Conservation (phyloP, 441 rosid species). For the Mallotus japonicus region DNA sequence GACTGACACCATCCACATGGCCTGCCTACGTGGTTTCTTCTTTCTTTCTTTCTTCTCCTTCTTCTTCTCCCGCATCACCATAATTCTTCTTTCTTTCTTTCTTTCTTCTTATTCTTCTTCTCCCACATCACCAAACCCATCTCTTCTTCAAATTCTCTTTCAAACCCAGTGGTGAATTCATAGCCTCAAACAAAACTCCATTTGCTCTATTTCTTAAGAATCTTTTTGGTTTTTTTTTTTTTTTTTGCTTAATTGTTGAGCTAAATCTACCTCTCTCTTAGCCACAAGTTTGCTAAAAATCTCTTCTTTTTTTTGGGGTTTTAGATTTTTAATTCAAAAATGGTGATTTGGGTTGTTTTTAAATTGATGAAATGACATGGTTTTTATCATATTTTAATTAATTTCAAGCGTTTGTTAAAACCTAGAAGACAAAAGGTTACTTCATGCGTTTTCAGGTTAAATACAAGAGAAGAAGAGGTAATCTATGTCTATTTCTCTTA, state of each 20-base stretch:
- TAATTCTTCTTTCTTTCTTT: too few species aligned
- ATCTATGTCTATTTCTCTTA: not conserved
- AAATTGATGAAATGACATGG: not conserved
- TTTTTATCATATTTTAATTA: not conserved
- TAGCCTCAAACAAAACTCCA: not conserved
- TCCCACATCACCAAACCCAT: too few species aligned
- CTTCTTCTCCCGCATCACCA: too few species aligned
- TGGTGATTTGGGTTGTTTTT: not conserved
- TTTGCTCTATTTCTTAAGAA: not conserved
- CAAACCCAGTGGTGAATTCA: conserved; percentile 3
- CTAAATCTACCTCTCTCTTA: not conserved
- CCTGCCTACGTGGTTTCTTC: too few species aligned
- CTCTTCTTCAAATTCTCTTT: too few species aligned
- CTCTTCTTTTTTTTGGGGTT: too few species aligned
- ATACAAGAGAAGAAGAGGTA: conserved; percentile 89
- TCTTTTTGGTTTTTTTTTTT: too few species aligned
- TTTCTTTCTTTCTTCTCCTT: too few species aligned
- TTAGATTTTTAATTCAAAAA: too few species aligned
- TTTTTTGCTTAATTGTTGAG: not conserved
- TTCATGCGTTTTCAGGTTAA: conserved; percentile 88
- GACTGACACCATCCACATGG: too few species aligned
- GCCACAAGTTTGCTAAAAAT: too few species aligned
- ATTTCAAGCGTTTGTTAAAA: conserved; percentile 57
- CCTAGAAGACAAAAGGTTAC: conserved; percentile 65
- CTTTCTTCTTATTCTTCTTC: too few species aligned